Conservation (phyloP, 306 rosid species). For the Begonia fuchsioides region DNA sequence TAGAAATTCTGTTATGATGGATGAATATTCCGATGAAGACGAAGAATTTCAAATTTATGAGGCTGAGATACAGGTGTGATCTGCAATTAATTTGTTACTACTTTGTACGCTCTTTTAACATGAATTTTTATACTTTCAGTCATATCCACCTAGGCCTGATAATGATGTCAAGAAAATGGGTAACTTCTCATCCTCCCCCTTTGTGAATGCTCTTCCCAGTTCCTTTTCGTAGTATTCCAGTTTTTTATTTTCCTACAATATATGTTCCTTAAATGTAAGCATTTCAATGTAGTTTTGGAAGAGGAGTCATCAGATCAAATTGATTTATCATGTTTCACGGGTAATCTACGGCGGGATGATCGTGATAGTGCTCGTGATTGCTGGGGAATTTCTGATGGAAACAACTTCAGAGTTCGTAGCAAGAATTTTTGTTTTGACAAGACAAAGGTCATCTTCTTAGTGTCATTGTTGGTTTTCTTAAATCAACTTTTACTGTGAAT, state of each 20-base stretch:
- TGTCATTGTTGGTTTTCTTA: not conserved
- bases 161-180: slow-evolving; percentile 54
- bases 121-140: slow-evolving; percentile 26
- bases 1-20: slow-evolving; percentile 78
- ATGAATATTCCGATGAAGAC: slow-evolving; percentile 94
- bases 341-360: slow-evolving; percentile 60
- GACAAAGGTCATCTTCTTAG: slow-evolving; percentile 45
- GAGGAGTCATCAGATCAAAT: slow-evolving; percentile 67
- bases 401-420: slow-evolving; percentile 92
- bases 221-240: too few species aligned
- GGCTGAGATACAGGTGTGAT: slow-evolving; percentile 66
- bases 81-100: slow-evolving; percentile 1
- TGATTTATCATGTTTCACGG: slow-evolving; percentile 82
- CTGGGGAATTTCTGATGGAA: slow-evolving; percentile 92
- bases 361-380: slow-evolving; percentile 86
- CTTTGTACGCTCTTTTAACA: not conserved
- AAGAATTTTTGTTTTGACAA: slow-evolving; percentile 74
- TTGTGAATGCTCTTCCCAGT: not conserved
- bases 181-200: slow-evolving; percentile 6
- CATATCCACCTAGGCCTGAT: slow-evolving; percentile 38
- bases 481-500: not conserved
- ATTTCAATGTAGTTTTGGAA: slow-evolving; percentile 44
- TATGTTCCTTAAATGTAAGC: not conserved
- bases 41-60: slow-evolving; percentile 92
- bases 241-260: slow-evolving; percentile 1